Base-by-base conservation (phyloP, 1,139 yeast species). In the Candida smagusa region DNA sequence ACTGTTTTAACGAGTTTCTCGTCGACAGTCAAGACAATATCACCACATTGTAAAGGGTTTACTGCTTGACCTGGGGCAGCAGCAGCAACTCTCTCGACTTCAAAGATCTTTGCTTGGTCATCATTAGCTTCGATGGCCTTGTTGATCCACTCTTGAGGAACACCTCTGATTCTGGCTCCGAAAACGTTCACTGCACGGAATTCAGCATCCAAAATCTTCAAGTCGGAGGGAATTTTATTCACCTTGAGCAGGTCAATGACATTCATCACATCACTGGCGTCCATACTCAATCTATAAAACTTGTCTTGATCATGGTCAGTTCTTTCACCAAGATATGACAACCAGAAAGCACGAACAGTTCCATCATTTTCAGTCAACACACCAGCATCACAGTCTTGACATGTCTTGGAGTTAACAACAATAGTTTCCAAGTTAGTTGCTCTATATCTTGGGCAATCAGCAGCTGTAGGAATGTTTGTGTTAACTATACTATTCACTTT, bases 131-230 rank as follows among this genome's bases (percentile, higher is more conserved):
- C 70, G 56, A 86, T 95, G 53, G 86, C 76, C 47, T 70, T 71
- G 27, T 69, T 56, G 45, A 89, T 84, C 95, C 96, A 87, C 30
- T 79, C 79, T 50, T 85, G 92, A 1, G 92, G 77, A 13, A 89
- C 95, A 11, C 95, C 95, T 53, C 88, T 74, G 35, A 86, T 77
- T 59, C 96, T 79, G 2, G 95, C 95, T 51, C 81, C 84, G 22
- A 82, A 74, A 21, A 88, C 71, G 1, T 87, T 75, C 36, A 84
- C 68, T 0, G 90, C 71, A 23, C 77, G 74, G 49, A 87, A 81
- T 52, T 87, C 96, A 30, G 88, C 82, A 52, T 88, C 96, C 38
- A 90, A 70, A 37, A 87, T 81, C 44, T 85, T 66, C 36, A 76
- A 67, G 7, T 78, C 72, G 29, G 68, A 64, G 2, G 92, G 88